phyloP scores from a whole-genome alignment of 768 basidiomycete species.

The Suillus fuscotomentosus region DNA sequence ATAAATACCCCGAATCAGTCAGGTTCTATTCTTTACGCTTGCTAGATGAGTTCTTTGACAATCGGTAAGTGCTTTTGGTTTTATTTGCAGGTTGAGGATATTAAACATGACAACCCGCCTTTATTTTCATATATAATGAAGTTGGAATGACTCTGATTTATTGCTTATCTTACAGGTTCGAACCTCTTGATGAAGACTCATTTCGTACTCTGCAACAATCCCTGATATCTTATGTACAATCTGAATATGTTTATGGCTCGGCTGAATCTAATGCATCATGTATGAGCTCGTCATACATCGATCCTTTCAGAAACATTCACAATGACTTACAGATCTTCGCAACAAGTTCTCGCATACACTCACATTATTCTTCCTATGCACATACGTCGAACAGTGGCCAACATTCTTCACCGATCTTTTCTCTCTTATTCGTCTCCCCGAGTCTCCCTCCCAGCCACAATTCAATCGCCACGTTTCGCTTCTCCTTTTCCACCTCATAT shows the following conservation, averaged over 20 bases:
- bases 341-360: slow-evolving; percentile 95
- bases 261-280: slow-evolving; percentile 83
- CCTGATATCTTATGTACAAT: slow-evolving; percentile 77
- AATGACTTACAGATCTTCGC: slow-evolving; percentile 61
- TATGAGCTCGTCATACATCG: slow-evolving; percentile 42
- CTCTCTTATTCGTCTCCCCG: slow-evolving; percentile 63
- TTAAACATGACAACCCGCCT: background rate
- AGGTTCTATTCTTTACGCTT: slow-evolving; percentile 81
- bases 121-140: background rate
- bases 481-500: slow-evolving; percentile 87
- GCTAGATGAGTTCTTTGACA: slow-evolving; percentile 79
- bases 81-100: background rate
- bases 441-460: slow-evolving; percentile 52
- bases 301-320: slow-evolving; percentile 14
- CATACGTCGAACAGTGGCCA: slow-evolving; percentile 85
- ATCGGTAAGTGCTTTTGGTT: slow-evolving; percentile 55
- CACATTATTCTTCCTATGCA: slow-evolving; percentile 84
- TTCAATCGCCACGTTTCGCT: slow-evolving; percentile 86
- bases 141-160: slow-evolving; percentile 6
- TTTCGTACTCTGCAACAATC: slow-evolving; percentile 75
- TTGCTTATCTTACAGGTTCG: slow-evolving; percentile 43
- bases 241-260: slow-evolving; percentile 83
- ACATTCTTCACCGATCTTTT: slow-evolving; percentile 80
- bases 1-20: slow-evolving; percentile 69
- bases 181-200: slow-evolving; percentile 65